phyloP scores from a whole-genome alignment of 140 eudicot genomes.

The Flaveria floridana region DNA sequence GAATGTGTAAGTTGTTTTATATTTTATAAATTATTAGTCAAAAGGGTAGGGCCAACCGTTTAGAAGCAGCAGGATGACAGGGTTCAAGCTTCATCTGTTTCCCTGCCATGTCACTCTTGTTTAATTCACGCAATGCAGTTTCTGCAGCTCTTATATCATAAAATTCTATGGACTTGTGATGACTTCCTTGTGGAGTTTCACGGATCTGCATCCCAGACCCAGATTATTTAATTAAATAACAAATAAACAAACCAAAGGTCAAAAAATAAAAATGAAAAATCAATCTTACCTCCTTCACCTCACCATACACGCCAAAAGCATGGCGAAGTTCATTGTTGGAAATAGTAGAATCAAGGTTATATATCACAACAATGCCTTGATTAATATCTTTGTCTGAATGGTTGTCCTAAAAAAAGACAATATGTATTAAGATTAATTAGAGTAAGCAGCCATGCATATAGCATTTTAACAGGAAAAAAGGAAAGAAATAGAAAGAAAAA shows the following conservation, averaged over 20 bases:
- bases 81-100: constrained; percentile 63
- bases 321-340: constrained; percentile 64
- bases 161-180: constrained; percentile 63
- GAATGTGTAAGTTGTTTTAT: not conserved
- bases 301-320: constrained; percentile 83
- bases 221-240: not conserved
- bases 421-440: not conserved
- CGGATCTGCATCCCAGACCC: constrained; percentile 56
- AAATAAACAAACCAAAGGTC: not conserved
- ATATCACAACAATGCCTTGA: constrained; percentile 73
- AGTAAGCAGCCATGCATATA: not conserved
- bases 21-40: not conserved
- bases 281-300: constrained; percentile 75
- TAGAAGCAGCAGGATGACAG: constrained; percentile 49
- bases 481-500: not conserved
- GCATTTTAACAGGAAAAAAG: not conserved
- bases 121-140: constrained; percentile 74
- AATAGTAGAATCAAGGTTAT: constrained; percentile 62
- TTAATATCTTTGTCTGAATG: constrained; percentile 65
- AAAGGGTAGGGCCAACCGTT: constrained; percentile 37
- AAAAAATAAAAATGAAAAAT: constrained; percentile 17
- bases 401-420: constrained; percentile 52
- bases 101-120: constrained; percentile 65
- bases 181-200: constrained; percentile 59
- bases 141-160: constrained; percentile 87